Conservation (phyloP, 176 grass and related monocot species). For the Aegilops longissima region DNA sequence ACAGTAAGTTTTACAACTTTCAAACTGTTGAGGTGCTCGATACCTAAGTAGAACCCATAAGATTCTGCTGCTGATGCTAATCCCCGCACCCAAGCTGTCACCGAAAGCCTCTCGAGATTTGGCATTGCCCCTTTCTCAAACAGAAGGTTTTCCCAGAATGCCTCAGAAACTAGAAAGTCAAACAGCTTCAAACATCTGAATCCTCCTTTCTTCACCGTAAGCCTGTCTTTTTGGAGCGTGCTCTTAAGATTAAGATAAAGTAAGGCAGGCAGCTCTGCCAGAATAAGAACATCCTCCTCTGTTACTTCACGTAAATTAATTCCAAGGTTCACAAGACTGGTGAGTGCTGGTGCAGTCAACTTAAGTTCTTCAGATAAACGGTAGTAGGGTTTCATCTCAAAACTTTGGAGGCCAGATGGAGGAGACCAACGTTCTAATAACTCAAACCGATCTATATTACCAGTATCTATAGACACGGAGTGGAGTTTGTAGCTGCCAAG, state of each 20-base stretch:
- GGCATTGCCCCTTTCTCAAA: background rate
- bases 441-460: background rate
- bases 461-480: background rate
- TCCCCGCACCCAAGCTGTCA: no score
- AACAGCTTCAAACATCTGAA: background rate
- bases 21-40: no score
- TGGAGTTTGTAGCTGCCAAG: background rate
- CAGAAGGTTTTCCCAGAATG: no score
- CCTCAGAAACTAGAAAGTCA: no score
- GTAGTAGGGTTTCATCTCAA: background rate
- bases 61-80: no score
- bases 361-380: background rate
- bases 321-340: background rate
- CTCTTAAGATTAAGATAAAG: background rate
- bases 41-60: no score
- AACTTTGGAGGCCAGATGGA: background rate
- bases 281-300: background rate
- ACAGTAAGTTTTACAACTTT: no score
- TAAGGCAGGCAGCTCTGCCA: background rate
- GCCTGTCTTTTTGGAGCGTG: background rate
- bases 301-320: background rate
- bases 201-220: background rate
- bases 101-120: no score
- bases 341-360: background rate
- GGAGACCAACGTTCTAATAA: conserved; percentile 13